Base-by-base conservation (phyloP, 2,329 filamentous ascomycete species). In the Paraconiothyrium sp. region DNA sequence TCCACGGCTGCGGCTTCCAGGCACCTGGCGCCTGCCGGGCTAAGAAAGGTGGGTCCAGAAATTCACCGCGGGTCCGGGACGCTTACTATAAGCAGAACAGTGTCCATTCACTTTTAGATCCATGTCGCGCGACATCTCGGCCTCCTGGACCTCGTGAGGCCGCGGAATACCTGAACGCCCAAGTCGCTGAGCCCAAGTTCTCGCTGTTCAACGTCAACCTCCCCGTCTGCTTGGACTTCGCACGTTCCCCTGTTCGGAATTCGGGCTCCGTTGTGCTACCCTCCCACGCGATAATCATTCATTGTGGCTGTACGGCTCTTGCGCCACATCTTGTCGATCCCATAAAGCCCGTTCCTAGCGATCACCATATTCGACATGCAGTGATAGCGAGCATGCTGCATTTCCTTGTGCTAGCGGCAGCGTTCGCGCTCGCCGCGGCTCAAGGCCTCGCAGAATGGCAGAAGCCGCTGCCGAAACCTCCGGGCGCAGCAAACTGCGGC, bases 381-480 rank as follows among this genome's bases (percentile, higher is more conserved):
- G 27, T 44, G 14, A 9, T 50, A 43, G 46, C 51, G 22, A 55
- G 30, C 46, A 62, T 62, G 60, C 41, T 62, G 30, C 56, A 47
- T 44, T 27, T 46, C 22, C 46, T 62, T 8, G 9, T 52, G n/a
- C 46, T 62, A 48, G 55, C 50, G 14, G 10, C 50, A 24, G 49
- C 56, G 37, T 51, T 57, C 13, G 16, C 51, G 13, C 39, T 58
- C 14, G 60, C 48, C 44, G 14, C 20, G 10, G 59, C 59, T 20
- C 35, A n/a, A 30, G 55, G 44, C 34, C 24, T 58, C 46, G 60
- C 56, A 5, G 60, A 62, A 30, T 62, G 60, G 60, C 60, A 62
- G 56, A 47, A 58, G 27, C 60, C 60, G 13, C 44, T 62, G 10
- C 46, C 60, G 4, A 51, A 48, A 35, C 39, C 52, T 20, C 60